Evolutionary conservation across 768 basidiomycete genomes (phyloP).

Genomic region (Pholiota conissans): DNA sequence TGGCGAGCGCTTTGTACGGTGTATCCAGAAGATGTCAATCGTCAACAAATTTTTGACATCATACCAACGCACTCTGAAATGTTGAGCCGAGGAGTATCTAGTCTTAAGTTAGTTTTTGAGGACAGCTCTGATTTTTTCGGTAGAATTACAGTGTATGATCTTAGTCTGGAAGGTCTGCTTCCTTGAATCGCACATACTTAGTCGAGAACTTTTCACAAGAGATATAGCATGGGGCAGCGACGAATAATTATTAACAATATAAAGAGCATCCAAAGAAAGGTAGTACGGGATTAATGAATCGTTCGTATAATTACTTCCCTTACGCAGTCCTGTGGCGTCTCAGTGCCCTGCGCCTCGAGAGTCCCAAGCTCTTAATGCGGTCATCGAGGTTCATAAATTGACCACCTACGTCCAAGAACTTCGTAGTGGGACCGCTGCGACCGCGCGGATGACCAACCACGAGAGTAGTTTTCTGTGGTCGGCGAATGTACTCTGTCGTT

Average conservation of each 20-base stretch:
- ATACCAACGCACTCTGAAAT: slow-evolving; percentile 18
- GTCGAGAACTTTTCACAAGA: not conserved
- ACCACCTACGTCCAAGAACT: slow-evolving; percentile 74
- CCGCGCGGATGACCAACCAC: slow-evolving; percentile 16
- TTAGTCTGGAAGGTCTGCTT: slow-evolving; percentile 40
- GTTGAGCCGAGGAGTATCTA: slow-evolving; percentile 34
- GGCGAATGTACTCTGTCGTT: slow-evolving; percentile 36
- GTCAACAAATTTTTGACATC: slow-evolving; percentile 67
- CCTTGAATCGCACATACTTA: not conserved
- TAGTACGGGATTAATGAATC: too few relatives aligned
- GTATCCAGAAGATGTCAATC: slow-evolving; percentile 81
- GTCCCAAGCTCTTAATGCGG: slow-evolving; percentile 46
- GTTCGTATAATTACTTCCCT: too few relatives aligned
- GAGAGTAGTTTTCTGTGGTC: slow-evolving; percentile 34
- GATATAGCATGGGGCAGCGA: not conserved
- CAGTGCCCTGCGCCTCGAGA: slow-evolving; percentile 46
- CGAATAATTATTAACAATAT: not conserved
- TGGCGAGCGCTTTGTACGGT: slow-evolving; percentile 57
- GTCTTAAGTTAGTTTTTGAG: slow-evolving; percentile 71
- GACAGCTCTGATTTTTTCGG: slow-evolving; percentile 87
- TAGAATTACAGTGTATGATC: slow-evolving; percentile 72
- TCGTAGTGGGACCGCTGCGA: slow-evolving; percentile 50
- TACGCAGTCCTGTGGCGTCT: slow-evolving; percentile 21
- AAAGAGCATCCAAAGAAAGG: not conserved
- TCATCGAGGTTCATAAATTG: slow-evolving; percentile 65